phyloP scores from a whole-genome alignment of 352 stramenopile genomes.

The Phytophthora hybrid region DNA sequence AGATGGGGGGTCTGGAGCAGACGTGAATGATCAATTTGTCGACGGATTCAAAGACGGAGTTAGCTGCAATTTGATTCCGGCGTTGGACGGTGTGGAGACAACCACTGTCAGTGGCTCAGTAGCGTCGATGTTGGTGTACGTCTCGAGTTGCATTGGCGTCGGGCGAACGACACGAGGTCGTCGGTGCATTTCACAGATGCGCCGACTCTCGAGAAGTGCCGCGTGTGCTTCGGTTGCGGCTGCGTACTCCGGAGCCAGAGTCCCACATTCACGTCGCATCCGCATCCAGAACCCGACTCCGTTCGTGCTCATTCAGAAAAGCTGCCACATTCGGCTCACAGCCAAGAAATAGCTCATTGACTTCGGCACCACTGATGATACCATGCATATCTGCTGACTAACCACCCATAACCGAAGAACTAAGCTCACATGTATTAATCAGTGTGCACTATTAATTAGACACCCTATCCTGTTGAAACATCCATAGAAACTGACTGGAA shows the following conservation, averaged over 20 bases:
- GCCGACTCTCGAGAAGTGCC: conserved; percentile 25
- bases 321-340: conserved; percentile 25
- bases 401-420: too few species aligned
- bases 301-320: neutral
- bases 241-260: conserved; percentile 60
- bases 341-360: conserved; percentile 51
- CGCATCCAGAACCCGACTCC: conserved; percentile 15
- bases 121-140: neutral
- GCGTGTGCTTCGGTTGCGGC: conserved; percentile 37
- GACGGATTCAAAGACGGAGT: neutral
- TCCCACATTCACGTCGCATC: conserved; percentile 46
- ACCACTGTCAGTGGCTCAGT: conserved; percentile 9
- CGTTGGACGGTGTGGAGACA: conserved; percentile 14
- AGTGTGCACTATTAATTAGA: neutral
- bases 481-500: neutral
- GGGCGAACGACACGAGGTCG: conserved; percentile 49
- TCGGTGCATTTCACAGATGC: conserved; percentile 39
- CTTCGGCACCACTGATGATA: neutral
- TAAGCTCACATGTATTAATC: too few species aligned
- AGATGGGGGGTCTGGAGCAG: neutral
- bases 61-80: conserved; percentile 18
- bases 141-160: neutral
- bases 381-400: neutral
- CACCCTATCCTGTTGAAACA: neutral
- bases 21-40: conserved; percentile 1